These are phyloP conservation scores for Areca catechu DNA, from an alignment of 176 grass and related monocot species.

Conservation along the genomic window DNA sequence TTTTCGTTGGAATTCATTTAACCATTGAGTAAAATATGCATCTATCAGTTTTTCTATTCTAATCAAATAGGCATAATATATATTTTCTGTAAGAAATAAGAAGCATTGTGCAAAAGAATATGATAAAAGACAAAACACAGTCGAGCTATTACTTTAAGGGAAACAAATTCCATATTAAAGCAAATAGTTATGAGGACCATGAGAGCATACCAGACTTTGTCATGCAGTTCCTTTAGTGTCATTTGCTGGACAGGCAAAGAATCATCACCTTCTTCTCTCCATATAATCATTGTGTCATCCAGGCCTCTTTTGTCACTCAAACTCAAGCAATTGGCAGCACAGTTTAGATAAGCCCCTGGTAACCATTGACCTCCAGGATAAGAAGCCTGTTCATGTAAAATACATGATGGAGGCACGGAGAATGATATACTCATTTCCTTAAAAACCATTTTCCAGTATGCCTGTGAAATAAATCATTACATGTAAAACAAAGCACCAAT, in stretches of 20 bases:
- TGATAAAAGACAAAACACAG: no score
- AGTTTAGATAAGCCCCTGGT: conserved; percentile 53
- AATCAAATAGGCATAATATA: no score
- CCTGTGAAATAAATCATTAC: conserved; percentile 18
- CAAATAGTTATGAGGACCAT: background rate
- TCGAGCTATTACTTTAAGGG: no score
- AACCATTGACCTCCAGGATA: conserved; percentile 76
- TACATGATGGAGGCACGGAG: conserved; percentile 47
- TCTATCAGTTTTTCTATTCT: no score
- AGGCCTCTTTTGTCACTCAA: conserved; percentile 46
- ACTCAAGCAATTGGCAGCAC: conserved; percentile 54
- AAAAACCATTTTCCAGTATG: conserved; percentile 77
- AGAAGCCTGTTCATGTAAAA: conserved; percentile 36
- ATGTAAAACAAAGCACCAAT: background rate
- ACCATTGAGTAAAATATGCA: no score
- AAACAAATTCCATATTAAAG: no score
- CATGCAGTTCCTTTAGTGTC: conserved; percentile 63
- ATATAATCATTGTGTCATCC: conserved; percentile 41
- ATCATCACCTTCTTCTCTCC: conserved; percentile 82
- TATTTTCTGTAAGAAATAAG: no score
- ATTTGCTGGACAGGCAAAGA: conserved; percentile 46
- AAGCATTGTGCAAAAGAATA: no score
- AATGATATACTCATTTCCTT: conserved; percentile 79
- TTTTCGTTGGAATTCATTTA: no score
- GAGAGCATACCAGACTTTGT: conserved; percentile 59